Evolutionary conservation across 805 yeast genomes (phyloP).

Genomic region (Priceomyces medius): DNA sequence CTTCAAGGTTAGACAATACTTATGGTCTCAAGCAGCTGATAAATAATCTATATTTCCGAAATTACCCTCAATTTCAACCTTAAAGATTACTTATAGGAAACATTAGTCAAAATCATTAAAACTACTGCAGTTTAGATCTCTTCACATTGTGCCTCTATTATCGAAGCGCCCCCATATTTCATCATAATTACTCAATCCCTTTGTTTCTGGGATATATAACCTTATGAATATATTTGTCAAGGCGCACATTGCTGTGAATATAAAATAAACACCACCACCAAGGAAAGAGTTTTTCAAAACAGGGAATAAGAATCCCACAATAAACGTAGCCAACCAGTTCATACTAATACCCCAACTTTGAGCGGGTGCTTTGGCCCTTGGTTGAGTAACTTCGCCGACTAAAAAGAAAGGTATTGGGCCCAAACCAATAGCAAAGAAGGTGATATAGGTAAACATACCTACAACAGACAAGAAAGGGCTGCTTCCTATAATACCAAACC

Average conservation of each 20-base stretch:
- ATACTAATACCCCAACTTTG: constrained; percentile 90
- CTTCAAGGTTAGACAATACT: too few relatives aligned
- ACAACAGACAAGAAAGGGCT: constrained; percentile 52
- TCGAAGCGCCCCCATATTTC: constrained; percentile 71
- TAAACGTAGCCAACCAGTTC: constrained; percentile 89
- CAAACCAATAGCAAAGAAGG: constrained; percentile 84
- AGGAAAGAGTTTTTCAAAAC: constrained; percentile 52
- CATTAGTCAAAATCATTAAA: too few relatives aligned
- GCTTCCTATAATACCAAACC: constrained; percentile 57
- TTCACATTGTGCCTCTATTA: too few relatives aligned
- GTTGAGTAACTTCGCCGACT: constrained; percentile 85
- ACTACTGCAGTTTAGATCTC: too few relatives aligned
- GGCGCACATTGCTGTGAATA: constrained; percentile 63
- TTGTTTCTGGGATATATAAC: constrained; percentile 69
- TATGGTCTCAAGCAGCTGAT: too few relatives aligned
- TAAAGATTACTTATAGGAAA: too few relatives aligned
- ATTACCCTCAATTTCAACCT: too few relatives aligned
- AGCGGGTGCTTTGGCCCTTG: constrained; percentile 76
- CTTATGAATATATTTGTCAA: constrained; percentile 49
- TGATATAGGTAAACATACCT: constrained; percentile 72
- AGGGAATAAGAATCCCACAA: constrained; percentile 82
- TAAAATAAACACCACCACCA: constrained; percentile 76
- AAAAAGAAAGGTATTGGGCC: constrained; percentile 95
- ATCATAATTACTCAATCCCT: constrained; percentile 57
- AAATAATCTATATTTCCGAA: too few relatives aligned